Evolutionary conservation across 352 stramenopile species (phyloP), one percentile per base, ranked within the genome.

Genomic region (Albugo laibachii): DNA sequence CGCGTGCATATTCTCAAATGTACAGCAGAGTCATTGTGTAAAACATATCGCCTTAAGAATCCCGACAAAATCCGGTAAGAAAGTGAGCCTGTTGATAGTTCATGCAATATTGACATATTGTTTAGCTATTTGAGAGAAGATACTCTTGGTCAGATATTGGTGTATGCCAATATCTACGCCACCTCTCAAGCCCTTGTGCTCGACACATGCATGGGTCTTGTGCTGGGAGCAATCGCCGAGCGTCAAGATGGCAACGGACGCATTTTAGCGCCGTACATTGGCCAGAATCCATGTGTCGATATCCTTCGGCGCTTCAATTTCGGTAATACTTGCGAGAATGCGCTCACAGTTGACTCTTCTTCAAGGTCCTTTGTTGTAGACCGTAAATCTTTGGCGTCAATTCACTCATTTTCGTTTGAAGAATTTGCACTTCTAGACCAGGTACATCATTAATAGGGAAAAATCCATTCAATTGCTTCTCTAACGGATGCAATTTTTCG

Each of bases 81-180:
- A 31, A 31, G 24, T 31, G 24, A 31, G 3, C 24, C 8, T 13
- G 40, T 18, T 15, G 5, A 10, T 16, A n/a, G 2, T 13, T 38
- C 31, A 20, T 11, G 41, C 2, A 5, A 31, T 21, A 16, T 37
- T 21, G 12, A 5, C 8, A 31, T 8, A 31, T 31, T 8, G 5
- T 41, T 13, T 35, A 63, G 58, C 59, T 86, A 84, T 55, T 54
- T 97, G 45, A 69, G 92, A 18, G 78, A 94, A 47, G 92, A 98
- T 62, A 92, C 84, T 27, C 57, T 98, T 2, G 88, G 79, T 1
- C 86, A 96, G 48, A 87, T 98, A 27, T 64, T 98, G 24, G 74
- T 76, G 18, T 94, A 96, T 57, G 69, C 64, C 21, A 97, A 97
- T 63, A 77, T 97, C 15, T 79, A 77, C 52, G 87, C 89, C 0